Base-by-base conservation (phyloP, 1,284 basidiomycete species). In the Xanthoconium separans region DNA sequence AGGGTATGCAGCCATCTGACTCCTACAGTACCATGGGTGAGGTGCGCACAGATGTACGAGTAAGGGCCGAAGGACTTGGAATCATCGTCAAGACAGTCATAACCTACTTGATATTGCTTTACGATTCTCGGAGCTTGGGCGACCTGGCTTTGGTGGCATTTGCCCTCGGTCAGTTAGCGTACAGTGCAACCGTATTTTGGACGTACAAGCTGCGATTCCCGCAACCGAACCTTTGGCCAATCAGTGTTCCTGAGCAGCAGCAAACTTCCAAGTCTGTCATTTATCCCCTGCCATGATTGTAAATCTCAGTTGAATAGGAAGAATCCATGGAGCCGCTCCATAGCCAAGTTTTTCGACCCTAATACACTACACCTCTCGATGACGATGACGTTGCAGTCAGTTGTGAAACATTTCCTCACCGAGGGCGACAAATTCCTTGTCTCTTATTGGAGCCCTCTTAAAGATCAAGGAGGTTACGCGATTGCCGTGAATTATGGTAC, bases 381-480 rank as follows among this genome's bases (percentile, higher is more conserved):
- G 51, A 91, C 88, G 0, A 92, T 98, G 82, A 92, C 89, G 6
- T 79, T 76, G 7, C 95, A 98, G 70, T 92, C 90, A 2, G 62
- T 97, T 4, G 78, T 98, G 62, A 99, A 99, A 70, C 95, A 99
- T 67, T 80, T 96, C 58, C 76, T 99, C 30, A 98, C 95, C 0
- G 97, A 99, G 69, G 94, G 92, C 11, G 97, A 99, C 72, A 94
- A 97, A 63, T 76, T 99, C 45, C 82, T 95, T 2, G 79, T 98
- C 24, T 91, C 91, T 0, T 83, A 81, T 61, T 84, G 93, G 58
- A 92, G 91, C 55, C 85, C 89, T 12, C 73, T 95, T 42, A 77
- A 86, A 49, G 89, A 95, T 68, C 94, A 97, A 72, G 95, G 92
- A 11, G 95, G 93, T 3, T 98, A 97, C 69, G 95, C 95, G 0